Evolutionary conservation across 2,329 filamentous ascomycete species (phyloP).

Genomic region (Phyllosticta paracitricarpa): DNA sequence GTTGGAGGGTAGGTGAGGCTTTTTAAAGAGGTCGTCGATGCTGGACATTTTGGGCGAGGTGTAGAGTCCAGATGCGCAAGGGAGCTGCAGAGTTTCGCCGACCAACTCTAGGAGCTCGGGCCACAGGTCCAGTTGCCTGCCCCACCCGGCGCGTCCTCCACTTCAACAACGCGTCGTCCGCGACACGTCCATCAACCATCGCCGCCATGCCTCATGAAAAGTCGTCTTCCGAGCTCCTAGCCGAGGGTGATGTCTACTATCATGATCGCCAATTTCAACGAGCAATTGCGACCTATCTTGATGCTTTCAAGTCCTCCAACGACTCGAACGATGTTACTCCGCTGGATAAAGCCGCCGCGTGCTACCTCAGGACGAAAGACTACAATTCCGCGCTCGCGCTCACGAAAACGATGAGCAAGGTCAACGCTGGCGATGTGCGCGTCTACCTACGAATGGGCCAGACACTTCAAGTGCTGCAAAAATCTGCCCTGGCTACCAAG

Average conservation of each 20-base stretch:
- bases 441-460: constrained; percentile 49
- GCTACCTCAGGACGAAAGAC: constrained; percentile 43
- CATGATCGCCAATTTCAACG: constrained; percentile 26
- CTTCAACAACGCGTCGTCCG: neutral
- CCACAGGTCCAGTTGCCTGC: neutral
- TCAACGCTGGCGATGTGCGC: constrained; percentile 33
- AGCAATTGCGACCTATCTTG: constrained; percentile 24
- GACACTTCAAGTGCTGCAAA: constrained; percentile 38
- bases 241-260: constrained; percentile 26
- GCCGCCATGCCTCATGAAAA: constrained; percentile 21
- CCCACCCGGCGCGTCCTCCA: constrained; percentile 7
- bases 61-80: neutral
- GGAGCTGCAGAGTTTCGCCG: neutral
- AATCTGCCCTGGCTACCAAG: constrained; percentile 42
- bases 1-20: constrained; percentile 36
- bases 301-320: constrained; percentile 5
- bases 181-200: neutral
- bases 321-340: constrained; percentile 28
- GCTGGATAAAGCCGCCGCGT: constrained; percentile 47
- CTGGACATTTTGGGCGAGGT: constrained; percentile 39
- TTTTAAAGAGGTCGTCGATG: constrained; percentile 55
- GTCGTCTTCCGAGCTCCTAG: constrained; percentile 25
- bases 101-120: neutral
- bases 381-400: constrained; percentile 44
- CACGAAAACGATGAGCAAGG: constrained; percentile 47